These are phyloP conservation scores for Glycyrrhiza uralensis DNA, from an alignment of 306 rosid genomes.

Conservation along the genomic window DNA sequence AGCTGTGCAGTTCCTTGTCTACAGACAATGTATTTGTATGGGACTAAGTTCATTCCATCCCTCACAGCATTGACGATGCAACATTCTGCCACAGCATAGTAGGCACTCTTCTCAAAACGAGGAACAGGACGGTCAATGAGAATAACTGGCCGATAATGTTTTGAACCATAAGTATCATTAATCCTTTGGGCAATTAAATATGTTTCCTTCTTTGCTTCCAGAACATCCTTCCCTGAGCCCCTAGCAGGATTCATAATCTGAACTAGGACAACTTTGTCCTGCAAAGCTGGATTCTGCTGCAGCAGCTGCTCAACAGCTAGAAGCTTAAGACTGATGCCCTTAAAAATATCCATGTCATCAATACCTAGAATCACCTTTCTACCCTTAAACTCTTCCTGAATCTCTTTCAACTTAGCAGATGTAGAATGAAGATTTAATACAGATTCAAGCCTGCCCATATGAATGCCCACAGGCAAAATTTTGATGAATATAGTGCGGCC, in stretches of 20 bases:
- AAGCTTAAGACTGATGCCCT: constrained; percentile 71
- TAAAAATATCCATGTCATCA: constrained; percentile 82
- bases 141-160: constrained; percentile 55
- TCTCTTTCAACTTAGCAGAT: constrained; percentile 58
- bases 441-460: constrained; percentile 74
- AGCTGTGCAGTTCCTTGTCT: constrained; percentile 59
- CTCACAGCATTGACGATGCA: constrained; percentile 80
- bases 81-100: constrained; percentile 76
- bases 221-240: constrained; percentile 70
- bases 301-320: constrained; percentile 72
- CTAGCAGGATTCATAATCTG: constrained; percentile 85
- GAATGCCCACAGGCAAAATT: constrained; percentile 82
- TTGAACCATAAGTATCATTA: constrained; percentile 52
- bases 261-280: constrained; percentile 55
- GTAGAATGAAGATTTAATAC: constrained; percentile 59
- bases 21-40: constrained; percentile 75
- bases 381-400: constrained; percentile 58
- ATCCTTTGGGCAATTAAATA: constrained; percentile 53
- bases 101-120: constrained; percentile 72
- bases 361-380: constrained; percentile 55
- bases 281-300: constrained; percentile 52
- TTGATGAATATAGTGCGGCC: constrained; percentile 76
- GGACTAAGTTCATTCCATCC: constrained; percentile 86
- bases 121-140: constrained; percentile 69
- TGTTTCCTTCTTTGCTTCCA: constrained; percentile 61